A percentile compares a stretch with the other conserved stretches of the same genome.
Evolutionary conservation across 495 filamentous ascomycete species (phyloP).

Genomic region (Haplographium delicatum): DNA sequence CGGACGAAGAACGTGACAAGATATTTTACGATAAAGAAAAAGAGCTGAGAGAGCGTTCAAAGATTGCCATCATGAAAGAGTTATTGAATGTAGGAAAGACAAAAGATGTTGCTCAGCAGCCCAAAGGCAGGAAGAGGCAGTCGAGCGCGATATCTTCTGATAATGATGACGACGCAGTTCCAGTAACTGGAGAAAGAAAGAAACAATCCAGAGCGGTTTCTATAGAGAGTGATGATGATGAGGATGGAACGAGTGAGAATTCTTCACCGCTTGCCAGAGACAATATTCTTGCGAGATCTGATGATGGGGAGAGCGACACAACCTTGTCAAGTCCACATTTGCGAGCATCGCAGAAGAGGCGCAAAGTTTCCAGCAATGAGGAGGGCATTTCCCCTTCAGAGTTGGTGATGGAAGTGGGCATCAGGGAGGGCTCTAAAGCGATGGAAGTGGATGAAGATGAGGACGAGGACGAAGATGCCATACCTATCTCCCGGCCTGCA

Average conservation of each 20-base stretch:
- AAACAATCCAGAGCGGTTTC: slow-evolving; percentile 8
- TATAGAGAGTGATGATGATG: slow-evolving; percentile 17
- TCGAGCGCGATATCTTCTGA: slow-evolving; percentile 11
- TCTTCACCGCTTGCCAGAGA: slow-evolving; percentile 17
- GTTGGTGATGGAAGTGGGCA: not conserved
- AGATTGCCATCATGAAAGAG: slow-evolving; percentile 28
- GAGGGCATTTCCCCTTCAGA: slow-evolving; percentile 1
- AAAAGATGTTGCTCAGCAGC: slow-evolving; percentile 8
- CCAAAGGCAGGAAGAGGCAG: slow-evolving; percentile 16
- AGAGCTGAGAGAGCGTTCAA: slow-evolving; percentile 30
- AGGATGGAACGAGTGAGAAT: slow-evolving; percentile 12
- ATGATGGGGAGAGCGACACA: slow-evolving; percentile 28
- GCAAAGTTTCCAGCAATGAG: slow-evolving; percentile 24
- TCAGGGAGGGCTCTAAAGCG: slow-evolving; percentile 18
- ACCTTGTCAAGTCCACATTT: slow-evolving; percentile 21
- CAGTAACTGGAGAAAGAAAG: slow-evolving; percentile 8
- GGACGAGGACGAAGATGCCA: slow-evolving; percentile 37
- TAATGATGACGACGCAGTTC: slow-evolving; percentile 17
- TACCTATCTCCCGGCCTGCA: slow-evolving; percentile 24
- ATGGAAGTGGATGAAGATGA: not conserved
- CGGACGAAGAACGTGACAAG: slow-evolving; percentile 57
- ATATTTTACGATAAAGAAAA: slow-evolving; percentile 71
- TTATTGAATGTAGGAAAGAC: slow-evolving; percentile 16
- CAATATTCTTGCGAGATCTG: slow-evolving; percentile 16
- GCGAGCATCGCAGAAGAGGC: slow-evolving; percentile 25